Evolutionary conservation across 129 eudicot genomes (phyloP), one percentile per base, ranked within the genome.

Genomic region (Flaveria robusta): DNA sequence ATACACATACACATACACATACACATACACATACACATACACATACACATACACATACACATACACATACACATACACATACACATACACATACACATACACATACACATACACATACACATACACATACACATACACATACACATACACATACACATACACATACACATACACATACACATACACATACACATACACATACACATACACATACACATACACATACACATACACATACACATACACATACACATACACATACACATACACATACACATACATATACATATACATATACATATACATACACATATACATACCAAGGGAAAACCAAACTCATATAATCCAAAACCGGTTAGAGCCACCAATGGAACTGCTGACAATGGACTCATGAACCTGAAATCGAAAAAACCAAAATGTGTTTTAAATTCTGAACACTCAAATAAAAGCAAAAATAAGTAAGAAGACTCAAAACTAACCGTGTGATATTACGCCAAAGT

Each of bases 251-350:
- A 73, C 74, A 71, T 87, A 91, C 98, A 47, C 22, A 50, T 18
- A 51, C 7, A 51, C n/a, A n/a, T 43, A 47, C 34, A 18, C 26
- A 63, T 56, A 51, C 62, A 73, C 74, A 71, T 87, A 91, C 98
- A n/a, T n/a, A 68, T 46, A 47, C 22, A 50, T 18, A 51, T 18
- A 51, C n/a, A n/a, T 43, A 68, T 46, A 47, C 22, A 50, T 18
- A 51, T 18, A 51, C n/a, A n/a, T 43, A 47, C 34, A 18, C 26
- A 63, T 56, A 51, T 67, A 73, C 74, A 71, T 87, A 91, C 98
- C 93, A 86, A 86, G 31, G 98, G 98, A 86, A 94, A 94, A 71
- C 98, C 98, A 41, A 88, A 79, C 76, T 91, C 96, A 72, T 94
- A 94, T 37, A 94, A 81, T 15, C 98, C 98, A 72, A 80, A 94